These are phyloP conservation scores for Herpomyces periplanetae DNA, from an alignment of 2,329 filamentous ascomycete species.

Conservation along the genomic window DNA sequence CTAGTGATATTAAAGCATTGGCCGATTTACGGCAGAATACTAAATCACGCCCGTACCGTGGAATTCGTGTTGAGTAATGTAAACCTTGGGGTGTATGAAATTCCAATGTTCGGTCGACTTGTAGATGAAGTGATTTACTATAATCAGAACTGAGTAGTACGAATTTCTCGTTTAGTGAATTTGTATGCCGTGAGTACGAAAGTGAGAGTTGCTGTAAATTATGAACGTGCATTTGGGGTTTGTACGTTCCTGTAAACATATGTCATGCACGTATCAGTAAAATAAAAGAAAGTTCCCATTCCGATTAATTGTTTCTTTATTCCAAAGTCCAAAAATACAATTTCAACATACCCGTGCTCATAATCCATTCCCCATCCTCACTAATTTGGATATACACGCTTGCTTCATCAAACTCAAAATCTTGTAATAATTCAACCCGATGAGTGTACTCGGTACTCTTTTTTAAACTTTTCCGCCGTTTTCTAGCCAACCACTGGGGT, in stretches of 20 bases:
- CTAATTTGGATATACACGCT: slow-evolving; percentile 60
- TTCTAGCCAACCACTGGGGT: slow-evolving; percentile 72
- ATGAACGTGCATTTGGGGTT: slow-evolving; percentile 75
- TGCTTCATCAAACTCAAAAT: slow-evolving; percentile 90
- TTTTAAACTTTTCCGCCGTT: slow-evolving; percentile 63
- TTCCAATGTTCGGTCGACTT: slow-evolving; percentile 59
- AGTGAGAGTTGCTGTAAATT: slow-evolving; percentile 67
- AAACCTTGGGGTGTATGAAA: slow-evolving; percentile 65
- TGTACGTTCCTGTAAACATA: slow-evolving; percentile 17
- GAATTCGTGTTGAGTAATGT: slow-evolving; percentile 59
- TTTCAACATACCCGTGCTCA: slow-evolving; percentile 33
- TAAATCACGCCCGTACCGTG: slow-evolving; percentile 62
- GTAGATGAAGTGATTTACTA: slow-evolving; percentile 68
- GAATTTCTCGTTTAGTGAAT: slow-evolving; percentile 64
- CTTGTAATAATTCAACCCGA: slow-evolving; percentile 69
- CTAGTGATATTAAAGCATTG: slow-evolving; percentile 51
- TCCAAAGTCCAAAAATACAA: background rate
- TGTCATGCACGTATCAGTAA: slow-evolving; percentile 3
- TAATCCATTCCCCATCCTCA: slow-evolving; percentile 85
- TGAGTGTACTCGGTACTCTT: slow-evolving; percentile 71
- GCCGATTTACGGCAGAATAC: slow-evolving; percentile 43
- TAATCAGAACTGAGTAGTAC: slow-evolving; percentile 59
- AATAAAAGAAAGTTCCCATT: slow-evolving; percentile 1
- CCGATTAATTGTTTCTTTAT: slow-evolving; percentile 3
- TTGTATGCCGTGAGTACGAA: slow-evolving; percentile 73